phyloP scores from a whole-genome alignment of 2,329 filamentous ascomycete genomes.

The Cephalotrichum gorgonifer region DNA sequence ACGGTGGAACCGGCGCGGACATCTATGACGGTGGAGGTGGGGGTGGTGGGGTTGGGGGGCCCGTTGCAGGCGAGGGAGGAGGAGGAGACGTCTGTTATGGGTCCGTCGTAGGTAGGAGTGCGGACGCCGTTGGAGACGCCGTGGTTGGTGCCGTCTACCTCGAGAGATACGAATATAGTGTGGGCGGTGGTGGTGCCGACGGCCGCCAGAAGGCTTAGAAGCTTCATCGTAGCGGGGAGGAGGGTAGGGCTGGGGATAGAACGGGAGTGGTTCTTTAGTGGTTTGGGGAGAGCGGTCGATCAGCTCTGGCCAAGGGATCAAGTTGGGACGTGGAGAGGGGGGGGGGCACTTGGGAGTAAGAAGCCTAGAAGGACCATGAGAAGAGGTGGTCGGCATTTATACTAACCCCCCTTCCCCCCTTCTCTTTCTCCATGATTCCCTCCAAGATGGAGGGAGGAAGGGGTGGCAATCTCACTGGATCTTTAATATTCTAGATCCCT shows the following conservation, averaged over 20 bases:
- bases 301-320: too few species aligned
- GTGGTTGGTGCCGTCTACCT: conserved; percentile 34
- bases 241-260: conserved; percentile 15
- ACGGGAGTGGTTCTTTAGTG: not conserved
- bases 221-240: conserved; percentile 15
- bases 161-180: conserved; percentile 33
- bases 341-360: too few species aligned
- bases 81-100: conserved; percentile 43
- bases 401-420: too few species aligned
- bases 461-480: too few species aligned
- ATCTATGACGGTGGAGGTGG: conserved; percentile 38
- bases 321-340: too few species aligned
- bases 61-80: conserved; percentile 47
- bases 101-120: conserved; percentile 38
- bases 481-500: too few species aligned
- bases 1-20: conserved; percentile 39
- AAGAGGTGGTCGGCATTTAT: too few species aligned
- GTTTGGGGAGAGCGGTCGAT: too few species aligned
- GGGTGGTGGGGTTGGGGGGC: conserved; percentile 39
- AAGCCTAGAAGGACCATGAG: too few species aligned
- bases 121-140: conserved; percentile 37
- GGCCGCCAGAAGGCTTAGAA: conserved; percentile 14
- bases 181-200: conserved; percentile 20
- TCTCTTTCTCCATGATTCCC: too few species aligned
- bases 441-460: too few species aligned